Conservation (phyloP, 2,329 filamentous ascomycete species). For the Paramyrothecium sp. region DNA sequence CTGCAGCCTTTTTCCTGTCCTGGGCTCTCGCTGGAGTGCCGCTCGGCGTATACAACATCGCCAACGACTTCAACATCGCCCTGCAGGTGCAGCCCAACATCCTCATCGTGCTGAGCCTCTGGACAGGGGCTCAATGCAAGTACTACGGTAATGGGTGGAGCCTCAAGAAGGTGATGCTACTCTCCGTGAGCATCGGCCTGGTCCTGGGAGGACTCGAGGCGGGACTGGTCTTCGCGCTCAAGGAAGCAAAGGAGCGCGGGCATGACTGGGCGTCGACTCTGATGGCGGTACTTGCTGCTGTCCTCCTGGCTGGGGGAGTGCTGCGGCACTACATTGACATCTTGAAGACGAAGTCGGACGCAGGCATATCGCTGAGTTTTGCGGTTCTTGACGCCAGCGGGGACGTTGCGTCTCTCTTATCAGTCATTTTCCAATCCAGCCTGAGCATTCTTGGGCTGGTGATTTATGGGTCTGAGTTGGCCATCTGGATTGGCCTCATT, state of each 20-base stretch:
- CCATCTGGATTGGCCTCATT: not conserved
- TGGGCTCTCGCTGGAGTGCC: slow-evolving; percentile 16
- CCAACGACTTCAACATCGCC: slow-evolving; percentile 25
- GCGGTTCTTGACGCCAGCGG: not conserved
- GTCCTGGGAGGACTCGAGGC: not conserved
- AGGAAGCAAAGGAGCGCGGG: not conserved
- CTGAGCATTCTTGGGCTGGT: not conserved
- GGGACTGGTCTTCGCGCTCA: not conserved
- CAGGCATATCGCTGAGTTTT: not conserved
- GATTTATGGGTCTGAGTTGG: not conserved
- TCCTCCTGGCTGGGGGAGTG: not conserved
- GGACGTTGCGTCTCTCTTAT: not conserved
- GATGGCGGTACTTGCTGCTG: slow-evolving; percentile 1
- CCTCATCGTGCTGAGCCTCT: slow-evolving; percentile 25
- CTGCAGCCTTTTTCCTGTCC: slow-evolving; percentile 12
- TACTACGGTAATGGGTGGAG: slow-evolving; percentile 19
- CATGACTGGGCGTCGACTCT: not conserved
- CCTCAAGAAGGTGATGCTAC: not conserved
- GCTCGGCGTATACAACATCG: slow-evolving; percentile 20
- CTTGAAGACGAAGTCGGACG: not conserved
- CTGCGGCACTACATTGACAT: slow-evolving; percentile 1
- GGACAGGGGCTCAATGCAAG: slow-evolving; percentile 27
- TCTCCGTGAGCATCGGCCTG: not conserved
- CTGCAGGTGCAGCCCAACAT: slow-evolving; percentile 29
- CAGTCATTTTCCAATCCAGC: not conserved